A percentile compares a stretch with the other conserved stretches of the same genome.
Evolutionary conservation across 495 filamentous ascomycete species (phyloP).

Genomic region (Talaromyces trachyspermus): DNA sequence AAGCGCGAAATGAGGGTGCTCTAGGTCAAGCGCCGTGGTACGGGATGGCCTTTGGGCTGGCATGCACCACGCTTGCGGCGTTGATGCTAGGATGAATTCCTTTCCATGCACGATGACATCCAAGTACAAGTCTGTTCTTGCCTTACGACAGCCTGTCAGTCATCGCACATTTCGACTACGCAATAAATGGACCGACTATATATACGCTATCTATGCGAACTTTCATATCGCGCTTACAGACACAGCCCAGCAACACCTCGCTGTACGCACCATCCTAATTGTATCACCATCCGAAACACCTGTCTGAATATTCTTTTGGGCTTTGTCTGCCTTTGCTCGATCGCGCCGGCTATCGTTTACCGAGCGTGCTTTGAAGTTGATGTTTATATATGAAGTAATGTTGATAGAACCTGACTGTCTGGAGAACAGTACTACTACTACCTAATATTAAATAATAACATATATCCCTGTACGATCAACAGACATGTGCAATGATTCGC

Average conservation of each 20-base stretch:
- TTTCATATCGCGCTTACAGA: too few relatives aligned
- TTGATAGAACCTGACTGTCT: too few relatives aligned
- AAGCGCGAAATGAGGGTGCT: constrained; percentile 36
- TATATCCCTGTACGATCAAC: too few relatives aligned
- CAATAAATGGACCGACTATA: too few relatives aligned
- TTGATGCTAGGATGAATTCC: constrained; percentile 34
- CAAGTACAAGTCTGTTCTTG: neutral
- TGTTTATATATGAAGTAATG: neutral
- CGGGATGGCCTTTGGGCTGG: constrained; percentile 41
- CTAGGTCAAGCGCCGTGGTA: constrained; percentile 43
- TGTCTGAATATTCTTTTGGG: neutral
- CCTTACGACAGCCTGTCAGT: too few relatives aligned
- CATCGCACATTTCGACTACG: too few relatives aligned
- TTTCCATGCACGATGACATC: neutral
- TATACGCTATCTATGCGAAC: too few relatives aligned
- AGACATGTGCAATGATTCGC: too few relatives aligned
- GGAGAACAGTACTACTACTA: neutral
- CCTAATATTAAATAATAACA: constrained; percentile 1
- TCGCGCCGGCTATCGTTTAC: constrained; percentile 2
- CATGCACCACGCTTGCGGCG: constrained; percentile 36
- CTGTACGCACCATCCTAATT: too few relatives aligned
- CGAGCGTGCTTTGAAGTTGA: constrained; percentile 2
- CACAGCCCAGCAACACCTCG: too few relatives aligned
- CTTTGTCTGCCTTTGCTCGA: neutral
- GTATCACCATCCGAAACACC: too few relatives aligned